Conservation (phyloP, 331 rosid genomes). For the Acacia pycnantha region DNA sequence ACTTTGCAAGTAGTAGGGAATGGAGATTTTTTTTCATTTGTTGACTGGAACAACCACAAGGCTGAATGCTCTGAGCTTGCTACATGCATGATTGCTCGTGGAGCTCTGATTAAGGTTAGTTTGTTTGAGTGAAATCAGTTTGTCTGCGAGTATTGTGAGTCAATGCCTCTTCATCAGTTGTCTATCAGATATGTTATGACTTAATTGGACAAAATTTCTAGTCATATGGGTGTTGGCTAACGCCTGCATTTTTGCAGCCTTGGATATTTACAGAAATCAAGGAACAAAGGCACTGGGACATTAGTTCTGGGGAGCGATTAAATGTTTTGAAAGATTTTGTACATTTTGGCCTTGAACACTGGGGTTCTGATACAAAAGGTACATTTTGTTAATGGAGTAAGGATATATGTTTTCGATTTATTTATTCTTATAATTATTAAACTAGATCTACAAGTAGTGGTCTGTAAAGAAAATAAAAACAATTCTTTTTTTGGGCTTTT, state of each 20-base stretch:
- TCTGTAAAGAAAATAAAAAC: neutral
- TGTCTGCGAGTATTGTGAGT: constrained; percentile 10
- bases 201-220: neutral
- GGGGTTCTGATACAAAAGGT: constrained; percentile 99
- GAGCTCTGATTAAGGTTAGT: constrained; percentile 84
- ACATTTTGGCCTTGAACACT: constrained; percentile 80
- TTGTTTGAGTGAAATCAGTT: constrained; percentile 24
- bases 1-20: constrained; percentile 76
- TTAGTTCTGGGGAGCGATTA: constrained; percentile 84
- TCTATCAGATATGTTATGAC: neutral
- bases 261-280: constrained; percentile 93
- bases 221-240: constrained; percentile 6
- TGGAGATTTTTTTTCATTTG: constrained; percentile 79
- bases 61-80: constrained; percentile 77
- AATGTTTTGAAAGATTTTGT: constrained; percentile 74
- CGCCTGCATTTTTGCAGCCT: constrained; percentile 61
- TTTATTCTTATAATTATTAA: neutral
- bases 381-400: neutral
- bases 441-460: neutral
- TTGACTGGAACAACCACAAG: constrained; percentile 75
- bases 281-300: constrained; percentile 97
- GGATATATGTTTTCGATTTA: constrained; percentile 12
- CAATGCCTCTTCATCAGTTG: neutral
- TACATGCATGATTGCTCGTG: constrained; percentile 89
- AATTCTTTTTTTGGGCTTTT: neutral